These are phyloP conservation scores for Mycena galopus DNA, from an alignment of 768 basidiomycete genomes.

Conservation along the genomic window DNA sequence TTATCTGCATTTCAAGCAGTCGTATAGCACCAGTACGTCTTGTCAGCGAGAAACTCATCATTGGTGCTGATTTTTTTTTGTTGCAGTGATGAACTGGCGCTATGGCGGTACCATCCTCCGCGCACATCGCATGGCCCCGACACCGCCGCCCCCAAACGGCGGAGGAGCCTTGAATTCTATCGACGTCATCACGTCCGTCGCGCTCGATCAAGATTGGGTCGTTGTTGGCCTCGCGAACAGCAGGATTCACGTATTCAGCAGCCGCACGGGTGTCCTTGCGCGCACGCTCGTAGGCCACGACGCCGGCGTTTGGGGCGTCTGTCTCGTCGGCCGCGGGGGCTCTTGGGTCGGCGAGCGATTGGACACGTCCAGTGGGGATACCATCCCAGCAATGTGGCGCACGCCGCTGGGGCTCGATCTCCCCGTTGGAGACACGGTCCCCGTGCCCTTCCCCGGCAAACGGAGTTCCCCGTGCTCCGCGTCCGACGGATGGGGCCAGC, in stretches of 20 bases:
- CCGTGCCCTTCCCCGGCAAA: conserved; percentile 45
- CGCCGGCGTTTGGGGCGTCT: conserved; percentile 93
- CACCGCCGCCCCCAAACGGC: conserved; percentile 43
- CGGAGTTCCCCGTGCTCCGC: conserved; percentile 71
- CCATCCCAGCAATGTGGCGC: conserved; percentile 57
- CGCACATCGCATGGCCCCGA: conserved; percentile 63
- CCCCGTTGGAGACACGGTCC: conserved; percentile 34
- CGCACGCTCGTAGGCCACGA: conserved; percentile 89
- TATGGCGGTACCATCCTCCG: conserved; percentile 78
- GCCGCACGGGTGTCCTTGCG: conserved; percentile 79
- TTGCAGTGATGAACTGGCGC: conserved; percentile 87
- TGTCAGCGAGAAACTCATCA: conserved; percentile 2
- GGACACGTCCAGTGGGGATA: conserved; percentile 5
- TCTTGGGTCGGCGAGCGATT: conserved; percentile 42
- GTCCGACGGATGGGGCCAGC: conserved; percentile 92
- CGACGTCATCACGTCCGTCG: conserved; percentile 88
- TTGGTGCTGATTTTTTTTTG: conserved; percentile 15
- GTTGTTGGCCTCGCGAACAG: conserved; percentile 91
- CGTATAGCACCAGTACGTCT: conserved; percentile 76
- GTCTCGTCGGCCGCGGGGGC: conserved; percentile 80
- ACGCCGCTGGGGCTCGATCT: conserved; percentile 61
- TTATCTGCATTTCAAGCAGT: conserved; percentile 77
- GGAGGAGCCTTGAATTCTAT: conserved; percentile 53
- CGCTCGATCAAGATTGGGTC: conserved; percentile 86
- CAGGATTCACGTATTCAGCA: conserved; percentile 88